These are phyloP conservation scores for Trichoderma orchidacearum DNA, from an alignment of 495 filamentous ascomycete genomes.

Conservation along the genomic window DNA sequence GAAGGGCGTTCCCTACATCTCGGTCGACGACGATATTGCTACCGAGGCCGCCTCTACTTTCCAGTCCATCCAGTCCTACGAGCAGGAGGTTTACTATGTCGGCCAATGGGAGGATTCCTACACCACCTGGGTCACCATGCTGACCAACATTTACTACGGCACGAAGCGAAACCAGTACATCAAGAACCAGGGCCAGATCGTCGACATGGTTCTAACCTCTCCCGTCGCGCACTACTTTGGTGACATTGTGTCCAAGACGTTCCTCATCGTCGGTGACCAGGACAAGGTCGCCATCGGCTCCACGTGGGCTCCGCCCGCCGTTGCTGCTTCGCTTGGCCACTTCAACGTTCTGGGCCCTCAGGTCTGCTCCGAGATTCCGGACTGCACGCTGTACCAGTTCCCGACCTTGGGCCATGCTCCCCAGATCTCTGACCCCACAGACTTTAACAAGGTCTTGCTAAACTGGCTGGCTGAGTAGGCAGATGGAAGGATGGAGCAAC, in stretches of 20 bases:
- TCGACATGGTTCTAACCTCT: slow-evolving; percentile 29
- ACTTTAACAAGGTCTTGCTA: slow-evolving; percentile 19
- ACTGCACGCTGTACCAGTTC: slow-evolving; percentile 24
- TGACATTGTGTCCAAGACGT: slow-evolving; percentile 16
- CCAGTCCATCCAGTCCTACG: slow-evolving; percentile 20
- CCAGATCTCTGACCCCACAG: slow-evolving; percentile 25
- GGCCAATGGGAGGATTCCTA: slow-evolving; percentile 21
- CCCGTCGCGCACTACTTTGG: slow-evolving; percentile 30
- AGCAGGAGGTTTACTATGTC: slow-evolving; percentile 29
- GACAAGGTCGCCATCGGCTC: slow-evolving; percentile 33
- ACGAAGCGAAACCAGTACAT: slow-evolving; percentile 16
- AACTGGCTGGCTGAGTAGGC: slow-evolving; percentile 13
- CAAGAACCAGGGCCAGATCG: slow-evolving; percentile 19
- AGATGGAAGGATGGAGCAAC: neutral
- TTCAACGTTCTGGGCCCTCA: slow-evolving; percentile 26
- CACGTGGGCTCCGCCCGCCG: slow-evolving; percentile 26
- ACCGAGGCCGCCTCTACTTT: slow-evolving; percentile 21
- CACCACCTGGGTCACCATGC: slow-evolving; percentile 32
- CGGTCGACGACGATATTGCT: slow-evolving; percentile 13
- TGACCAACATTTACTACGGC: slow-evolving; percentile 26
- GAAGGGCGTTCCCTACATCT: slow-evolving; percentile 24
- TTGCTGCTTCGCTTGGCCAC: slow-evolving; percentile 22
- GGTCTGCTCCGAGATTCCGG: slow-evolving; percentile 22
- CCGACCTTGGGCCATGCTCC: slow-evolving; percentile 28
- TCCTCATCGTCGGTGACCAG: slow-evolving; percentile 24